Conservation (phyloP, 257 asterid genomes). For the Solanum pinnatisectum region DNA sequence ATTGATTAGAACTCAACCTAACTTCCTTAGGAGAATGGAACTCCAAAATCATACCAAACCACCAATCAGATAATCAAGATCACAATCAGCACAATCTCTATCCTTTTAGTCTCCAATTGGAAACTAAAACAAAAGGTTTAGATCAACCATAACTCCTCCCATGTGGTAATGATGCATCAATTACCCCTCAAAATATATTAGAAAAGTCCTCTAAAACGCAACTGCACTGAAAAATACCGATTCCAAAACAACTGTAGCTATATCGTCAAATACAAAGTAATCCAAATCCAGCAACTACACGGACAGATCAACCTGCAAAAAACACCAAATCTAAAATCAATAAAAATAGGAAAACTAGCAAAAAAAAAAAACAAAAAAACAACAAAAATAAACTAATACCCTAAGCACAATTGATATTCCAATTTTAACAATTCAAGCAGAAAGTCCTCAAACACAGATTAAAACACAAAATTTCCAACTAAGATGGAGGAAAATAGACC, state of each 20-base stretch:
- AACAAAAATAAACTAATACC: neutral
- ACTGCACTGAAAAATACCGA: conserved; percentile 9
- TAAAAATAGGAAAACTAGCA: neutral
- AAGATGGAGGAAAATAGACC: neutral
- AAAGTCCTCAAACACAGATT: neutral
- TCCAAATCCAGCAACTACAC: conserved; percentile 10
- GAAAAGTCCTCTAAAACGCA: conserved; percentile 5
- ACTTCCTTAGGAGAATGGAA: conserved; percentile 7
- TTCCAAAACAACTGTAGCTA: conserved; percentile 2
- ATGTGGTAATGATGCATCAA: neutral
- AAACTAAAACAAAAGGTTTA: conserved; percentile 6
- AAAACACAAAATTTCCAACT: neutral
- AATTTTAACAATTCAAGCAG: neutral
- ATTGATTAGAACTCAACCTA: conserved; percentile 14
- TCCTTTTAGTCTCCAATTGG: neutral
- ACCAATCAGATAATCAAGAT: neutral
- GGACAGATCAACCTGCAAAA: conserved; percentile 51
- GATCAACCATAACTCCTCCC: conserved; percentile 18
- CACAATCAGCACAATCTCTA: neutral
- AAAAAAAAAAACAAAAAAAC: neutral
- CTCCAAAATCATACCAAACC: neutral
- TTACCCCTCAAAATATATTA: conserved; percentile 18
- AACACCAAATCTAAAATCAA: conserved; percentile 3
- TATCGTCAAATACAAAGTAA: conserved; percentile 5
- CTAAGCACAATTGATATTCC: neutral